A percentile compares a stretch with the other conserved stretches of the same genome.
Evolutionary conservation across 2,329 filamentous ascomycete species (phyloP).

Genomic region (Aspergillus sp.): DNA sequence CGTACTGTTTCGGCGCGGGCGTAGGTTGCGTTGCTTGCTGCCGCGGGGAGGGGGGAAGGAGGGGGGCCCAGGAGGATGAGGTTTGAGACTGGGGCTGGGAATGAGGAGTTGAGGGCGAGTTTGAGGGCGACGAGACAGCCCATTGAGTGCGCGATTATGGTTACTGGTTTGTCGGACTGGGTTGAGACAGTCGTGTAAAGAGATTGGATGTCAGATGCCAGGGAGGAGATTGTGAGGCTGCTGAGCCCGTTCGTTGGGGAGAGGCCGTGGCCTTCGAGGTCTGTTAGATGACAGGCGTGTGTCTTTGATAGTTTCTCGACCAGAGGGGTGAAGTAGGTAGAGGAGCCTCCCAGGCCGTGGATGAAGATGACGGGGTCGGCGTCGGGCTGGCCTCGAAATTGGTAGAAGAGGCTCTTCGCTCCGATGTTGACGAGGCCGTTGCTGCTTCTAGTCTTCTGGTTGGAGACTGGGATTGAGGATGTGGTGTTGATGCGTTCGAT

Average conservation of each 20-base stretch:
- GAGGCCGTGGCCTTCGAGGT: slow-evolving; percentile 58
- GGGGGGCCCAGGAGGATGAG: slow-evolving; percentile 52
- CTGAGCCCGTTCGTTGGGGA: slow-evolving; percentile 52
- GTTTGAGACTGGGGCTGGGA: slow-evolving; percentile 44
- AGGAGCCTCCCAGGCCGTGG: slow-evolving; percentile 55
- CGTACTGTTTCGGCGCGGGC: slow-evolving; percentile 45
- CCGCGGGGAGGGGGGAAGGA: slow-evolving; percentile 45
- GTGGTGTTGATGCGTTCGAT: slow-evolving; percentile 18
- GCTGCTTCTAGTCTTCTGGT: slow-evolving; percentile 30
- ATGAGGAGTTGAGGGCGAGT: slow-evolving; percentile 35
- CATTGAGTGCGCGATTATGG: slow-evolving; percentile 53
- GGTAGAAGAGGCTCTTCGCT: slow-evolving; percentile 44
- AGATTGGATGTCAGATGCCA: slow-evolving; percentile 44
- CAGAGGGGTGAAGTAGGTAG: slow-evolving; percentile 49
- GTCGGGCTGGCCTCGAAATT: slow-evolving; percentile 26
- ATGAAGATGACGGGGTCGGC: slow-evolving; percentile 49
- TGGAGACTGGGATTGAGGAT: slow-evolving; percentile 31
- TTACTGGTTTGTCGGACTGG: slow-evolving; percentile 31
- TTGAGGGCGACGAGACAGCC: slow-evolving; percentile 51
- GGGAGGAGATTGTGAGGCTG: slow-evolving; percentile 44
- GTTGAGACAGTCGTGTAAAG: slow-evolving; percentile 37
- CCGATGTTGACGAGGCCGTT: slow-evolving; percentile 40
- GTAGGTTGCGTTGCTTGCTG: slow-evolving; percentile 28
- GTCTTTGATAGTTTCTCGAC: slow-evolving; percentile 31
- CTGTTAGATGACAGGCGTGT: slow-evolving; percentile 44